These are phyloP conservation scores for Citrus hindsii DNA, from an alignment of 345 rosid species.

Conservation along the genomic window DNA sequence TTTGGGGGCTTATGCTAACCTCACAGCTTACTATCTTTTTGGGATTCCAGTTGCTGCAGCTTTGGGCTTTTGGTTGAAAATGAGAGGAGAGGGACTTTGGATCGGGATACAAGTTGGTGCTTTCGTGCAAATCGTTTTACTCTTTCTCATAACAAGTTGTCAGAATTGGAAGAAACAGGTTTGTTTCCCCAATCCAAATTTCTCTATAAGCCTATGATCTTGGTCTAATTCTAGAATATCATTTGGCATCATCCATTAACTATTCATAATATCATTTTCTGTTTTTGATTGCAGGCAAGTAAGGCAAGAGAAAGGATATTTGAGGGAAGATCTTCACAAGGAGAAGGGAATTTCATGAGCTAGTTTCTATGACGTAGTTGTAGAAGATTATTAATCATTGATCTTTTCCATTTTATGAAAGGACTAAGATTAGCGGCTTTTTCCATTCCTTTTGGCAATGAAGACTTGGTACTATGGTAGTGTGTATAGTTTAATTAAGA, in stretches of 20 bases:
- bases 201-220: background rate
- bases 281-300: constrained; percentile 30
- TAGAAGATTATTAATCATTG: no score
- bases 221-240: no score
- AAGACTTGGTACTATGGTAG: background rate
- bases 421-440: no score
- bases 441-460: background rate
- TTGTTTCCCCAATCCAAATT: background rate
- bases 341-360: background rate
- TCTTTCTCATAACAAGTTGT: constrained; percentile 45
- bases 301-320: constrained; percentile 43
- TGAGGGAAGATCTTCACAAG: constrained; percentile 9
- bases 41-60: constrained; percentile 65
- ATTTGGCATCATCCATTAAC: no score
- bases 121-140: constrained; percentile 44
- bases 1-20: constrained; percentile 72
- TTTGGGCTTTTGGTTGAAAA: constrained; percentile 55
- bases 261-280: no score
- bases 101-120: constrained; percentile 67
- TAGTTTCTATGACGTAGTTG: background rate
- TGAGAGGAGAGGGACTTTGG: constrained; percentile 75
- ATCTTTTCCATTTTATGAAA: no score
- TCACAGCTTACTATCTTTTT: constrained; percentile 57
- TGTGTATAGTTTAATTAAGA: no score
- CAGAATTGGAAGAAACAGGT: constrained; percentile 70